Evolutionary conservation across 768 basidiomycete genomes (phyloP), one percentile per base, ranked within the genome.

Genomic region (Suillus spraguei): DNA sequence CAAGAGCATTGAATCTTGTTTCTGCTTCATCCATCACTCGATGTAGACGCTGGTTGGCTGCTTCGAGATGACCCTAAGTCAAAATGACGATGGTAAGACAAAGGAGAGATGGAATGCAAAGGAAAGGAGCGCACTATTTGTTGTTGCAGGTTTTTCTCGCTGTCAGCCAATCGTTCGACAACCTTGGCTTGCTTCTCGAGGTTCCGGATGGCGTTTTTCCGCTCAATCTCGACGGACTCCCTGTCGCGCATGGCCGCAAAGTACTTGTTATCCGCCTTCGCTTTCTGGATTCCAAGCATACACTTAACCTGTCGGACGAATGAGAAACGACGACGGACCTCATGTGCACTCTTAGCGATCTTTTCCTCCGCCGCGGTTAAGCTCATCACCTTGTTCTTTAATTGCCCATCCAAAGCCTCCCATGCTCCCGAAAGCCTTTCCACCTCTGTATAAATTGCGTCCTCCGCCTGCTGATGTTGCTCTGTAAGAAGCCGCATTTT

Each of bases 211-310:
- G 88, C 75, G 38, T 80, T 85, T 75, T 93, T 93, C 53, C 88
- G 83, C 72, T 95, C 92, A 2, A 79, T 80, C 38, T 95, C 92
- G 3, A 89, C 77, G 20, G 92, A 88, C 64, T 97, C 95, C 76
- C 91, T 95, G 63, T 90, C 88, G 36, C 95, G 88, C 89, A 97
- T 92, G 3, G 89, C 89, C 20, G 92, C 85, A 71, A 88, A 99
- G 72, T 87, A 99, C 74, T 96, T 98, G 80, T 95, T 97, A 64
- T 98, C 96, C 17, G 92, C 88, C 78, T 97, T 98, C 10, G 94
- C 92, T 89, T 93, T 94, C 94, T 98, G 76, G 41, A 47, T 28
- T 46, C 36, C 16, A 61, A 46, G 14, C 24, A 3, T 4, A 41
- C 28, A 56, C 22, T 33, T 32, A 14, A 60, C 28, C 9, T 41